Conservation (phyloP, 2,329 filamentous ascomycete species). For the Coniochaeta sp. region DNA sequence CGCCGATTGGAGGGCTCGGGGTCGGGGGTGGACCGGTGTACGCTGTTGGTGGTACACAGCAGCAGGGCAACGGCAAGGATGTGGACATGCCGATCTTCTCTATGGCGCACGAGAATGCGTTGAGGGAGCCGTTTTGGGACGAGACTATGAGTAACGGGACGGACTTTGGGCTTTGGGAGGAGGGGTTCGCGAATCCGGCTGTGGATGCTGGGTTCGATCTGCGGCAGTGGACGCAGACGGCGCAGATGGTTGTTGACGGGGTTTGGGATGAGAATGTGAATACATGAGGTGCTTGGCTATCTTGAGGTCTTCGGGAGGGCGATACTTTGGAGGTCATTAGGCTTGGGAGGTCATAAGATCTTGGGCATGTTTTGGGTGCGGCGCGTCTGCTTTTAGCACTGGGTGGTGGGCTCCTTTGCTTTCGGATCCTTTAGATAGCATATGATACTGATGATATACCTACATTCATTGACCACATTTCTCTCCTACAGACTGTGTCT, state of each 20-base stretch:
- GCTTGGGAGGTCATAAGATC: background rate
- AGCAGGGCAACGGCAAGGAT: conserved; percentile 1
- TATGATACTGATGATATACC: background rate
- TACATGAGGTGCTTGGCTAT: background rate
- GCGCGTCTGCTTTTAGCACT: background rate
- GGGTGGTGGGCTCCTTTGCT: background rate
- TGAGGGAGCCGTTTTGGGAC: conserved; percentile 14
- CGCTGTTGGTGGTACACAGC: background rate
- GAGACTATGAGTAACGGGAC: conserved; percentile 19
- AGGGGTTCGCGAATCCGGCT: conserved; percentile 26
- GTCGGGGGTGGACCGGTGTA: background rate
- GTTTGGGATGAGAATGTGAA: background rate
- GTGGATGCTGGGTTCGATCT: conserved; percentile 24
- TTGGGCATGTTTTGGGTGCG: background rate
- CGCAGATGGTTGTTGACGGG: conserved; percentile 9
- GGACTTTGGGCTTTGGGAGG: conserved; percentile 28
- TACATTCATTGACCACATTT: background rate
- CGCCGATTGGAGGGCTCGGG: background rate
- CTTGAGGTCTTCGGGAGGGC: no score
- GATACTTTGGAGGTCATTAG: no score
- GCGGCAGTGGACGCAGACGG: conserved; percentile 18
- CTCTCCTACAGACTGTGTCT: no score
- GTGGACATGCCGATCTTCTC: conserved; percentile 5
- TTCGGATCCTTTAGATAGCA: background rate
- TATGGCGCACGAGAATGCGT: conserved; percentile 9